Conservation (phyloP, 192 early-diverging fungal genomes). For the Dispira parvispora region DNA sequence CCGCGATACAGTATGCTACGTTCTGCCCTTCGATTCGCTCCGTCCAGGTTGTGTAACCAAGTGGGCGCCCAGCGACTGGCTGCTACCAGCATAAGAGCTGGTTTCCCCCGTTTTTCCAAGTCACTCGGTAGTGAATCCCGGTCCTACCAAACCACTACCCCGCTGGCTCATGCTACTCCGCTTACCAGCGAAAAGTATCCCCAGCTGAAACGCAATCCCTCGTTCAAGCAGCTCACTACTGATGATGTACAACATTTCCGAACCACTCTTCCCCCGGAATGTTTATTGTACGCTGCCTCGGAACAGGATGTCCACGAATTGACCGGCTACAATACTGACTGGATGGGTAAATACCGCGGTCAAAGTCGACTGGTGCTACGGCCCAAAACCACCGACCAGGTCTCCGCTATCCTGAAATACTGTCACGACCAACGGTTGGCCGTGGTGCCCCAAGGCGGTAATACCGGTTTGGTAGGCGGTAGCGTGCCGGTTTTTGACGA, state of each 20-base stretch:
- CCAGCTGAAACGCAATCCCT: slow-evolving; percentile 5
- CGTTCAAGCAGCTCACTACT: not conserved
- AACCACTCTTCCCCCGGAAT: not conserved
- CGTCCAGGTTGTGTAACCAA: no score
- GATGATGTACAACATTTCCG: slow-evolving; percentile 1
- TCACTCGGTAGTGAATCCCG: no score
- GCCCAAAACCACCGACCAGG: slow-evolving; percentile 72
- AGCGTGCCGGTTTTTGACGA: slow-evolving; percentile 92
- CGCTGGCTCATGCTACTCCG: not conserved
- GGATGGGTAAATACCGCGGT: slow-evolving; percentile 90
- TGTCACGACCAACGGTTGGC: slow-evolving; percentile 75
- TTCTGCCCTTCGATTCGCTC: no score
- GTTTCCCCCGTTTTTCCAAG: no score
- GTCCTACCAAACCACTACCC: no score
- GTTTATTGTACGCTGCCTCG: not conserved
- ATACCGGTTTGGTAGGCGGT: slow-evolving; percentile 94
- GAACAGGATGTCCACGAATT: slow-evolving; percentile 34
- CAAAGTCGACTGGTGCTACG: slow-evolving; percentile 61
- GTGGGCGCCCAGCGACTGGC: no score
- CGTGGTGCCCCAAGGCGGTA: slow-evolving; percentile 95
- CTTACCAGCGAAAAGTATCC: slow-evolving; percentile 12
- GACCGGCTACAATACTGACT: slow-evolving; percentile 65
- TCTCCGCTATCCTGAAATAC: slow-evolving; percentile 69
- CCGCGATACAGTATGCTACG: no score
- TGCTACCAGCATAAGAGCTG: no score